A percentile compares a stretch with the other conserved stretches of the same genome.
Evolutionary conservation across 2,329 filamentous ascomycete species (phyloP).

Genomic region (Fusarium domesticum): DNA sequence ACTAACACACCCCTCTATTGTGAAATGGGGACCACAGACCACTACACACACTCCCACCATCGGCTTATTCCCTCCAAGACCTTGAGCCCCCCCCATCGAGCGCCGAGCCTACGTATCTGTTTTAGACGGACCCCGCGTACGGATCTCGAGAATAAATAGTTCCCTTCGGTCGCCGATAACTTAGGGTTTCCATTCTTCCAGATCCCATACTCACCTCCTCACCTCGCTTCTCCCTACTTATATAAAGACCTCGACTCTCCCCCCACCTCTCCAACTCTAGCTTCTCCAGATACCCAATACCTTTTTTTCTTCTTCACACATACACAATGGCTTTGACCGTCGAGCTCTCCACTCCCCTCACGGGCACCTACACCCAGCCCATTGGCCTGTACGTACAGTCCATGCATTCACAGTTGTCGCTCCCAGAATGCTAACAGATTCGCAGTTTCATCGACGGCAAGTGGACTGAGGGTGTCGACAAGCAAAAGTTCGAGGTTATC

Average conservation of each 20-base stretch:
- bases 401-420: background rate
- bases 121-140: conserved; percentile 22
- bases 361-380: conserved; percentile 58
- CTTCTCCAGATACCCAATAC: conserved; percentile 24
- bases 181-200: conserved; percentile 15
- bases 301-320: conserved; percentile 14
- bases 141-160: conserved; percentile 28
- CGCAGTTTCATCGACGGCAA: conserved; percentile 88
- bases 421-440: conserved; percentile 19
- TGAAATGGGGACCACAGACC: too few relatives aligned
- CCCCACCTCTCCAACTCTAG: background rate
- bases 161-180: conserved; percentile 18
- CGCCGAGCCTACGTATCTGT: background rate
- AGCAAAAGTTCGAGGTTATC: conserved; percentile 88
- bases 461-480: conserved; percentile 74
- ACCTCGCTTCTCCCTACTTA: conserved; percentile 17
- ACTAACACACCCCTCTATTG: too few relatives aligned
- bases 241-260: conserved; percentile 16
- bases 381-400: conserved; percentile 55
- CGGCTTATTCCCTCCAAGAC: background rate
- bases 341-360: conserved; percentile 66
- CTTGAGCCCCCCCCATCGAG: conserved; percentile 1
- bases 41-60: too few relatives aligned
- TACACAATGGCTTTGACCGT: conserved; percentile 42
- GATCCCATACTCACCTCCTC: conserved; percentile 21